Evolutionary conservation across 1,284 basidiomycete species (phyloP).

Genomic region (Rhodofomes roseus): DNA sequence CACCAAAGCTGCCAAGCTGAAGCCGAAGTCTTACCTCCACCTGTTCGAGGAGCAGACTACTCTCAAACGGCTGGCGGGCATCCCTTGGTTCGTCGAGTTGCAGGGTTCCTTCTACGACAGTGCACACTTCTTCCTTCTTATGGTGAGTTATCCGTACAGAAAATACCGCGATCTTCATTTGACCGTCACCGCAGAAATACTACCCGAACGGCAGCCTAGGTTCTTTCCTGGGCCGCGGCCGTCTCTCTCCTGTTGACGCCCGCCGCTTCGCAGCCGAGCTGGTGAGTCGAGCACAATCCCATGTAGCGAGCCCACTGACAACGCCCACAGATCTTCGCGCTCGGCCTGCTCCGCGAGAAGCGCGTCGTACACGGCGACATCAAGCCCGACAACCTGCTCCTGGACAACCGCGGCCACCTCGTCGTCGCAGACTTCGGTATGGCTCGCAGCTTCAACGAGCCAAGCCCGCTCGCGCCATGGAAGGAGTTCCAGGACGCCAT

Average conservation of each 20-base stretch:
- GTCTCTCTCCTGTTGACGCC: constrained; percentile 10
- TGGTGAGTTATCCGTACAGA: constrained; percentile 12
- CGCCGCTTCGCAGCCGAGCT: constrained; percentile 25
- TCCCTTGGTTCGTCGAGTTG: constrained; percentile 16
- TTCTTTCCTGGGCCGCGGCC: constrained; percentile 13
- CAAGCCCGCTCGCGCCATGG: not conserved
- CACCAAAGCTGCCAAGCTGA: constrained; percentile 10
- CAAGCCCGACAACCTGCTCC: constrained; percentile 58
- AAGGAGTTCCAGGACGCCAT: not conserved
- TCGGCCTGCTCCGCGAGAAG: constrained; percentile 21
- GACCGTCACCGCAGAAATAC: constrained; percentile 18
- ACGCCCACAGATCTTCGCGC: constrained; percentile 14
- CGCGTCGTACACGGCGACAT: constrained; percentile 27
- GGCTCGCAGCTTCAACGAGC: not conserved
- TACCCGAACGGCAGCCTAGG: constrained; percentile 19
- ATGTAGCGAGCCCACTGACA: constrained; percentile 42
- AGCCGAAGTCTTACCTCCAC: not conserved
- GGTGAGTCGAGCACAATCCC: constrained; percentile 23
- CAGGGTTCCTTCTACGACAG: constrained; percentile 24
- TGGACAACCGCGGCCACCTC: not conserved
- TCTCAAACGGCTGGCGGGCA: constrained; percentile 11
- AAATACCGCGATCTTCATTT: not conserved
- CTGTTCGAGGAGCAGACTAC: constrained; percentile 20
- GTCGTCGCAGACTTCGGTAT: not conserved
- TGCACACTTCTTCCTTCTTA: constrained; percentile 30